Conservation (phyloP, 1,284 basidiomycete species). For the Ceratorhiza oryzae-sativae region DNA sequence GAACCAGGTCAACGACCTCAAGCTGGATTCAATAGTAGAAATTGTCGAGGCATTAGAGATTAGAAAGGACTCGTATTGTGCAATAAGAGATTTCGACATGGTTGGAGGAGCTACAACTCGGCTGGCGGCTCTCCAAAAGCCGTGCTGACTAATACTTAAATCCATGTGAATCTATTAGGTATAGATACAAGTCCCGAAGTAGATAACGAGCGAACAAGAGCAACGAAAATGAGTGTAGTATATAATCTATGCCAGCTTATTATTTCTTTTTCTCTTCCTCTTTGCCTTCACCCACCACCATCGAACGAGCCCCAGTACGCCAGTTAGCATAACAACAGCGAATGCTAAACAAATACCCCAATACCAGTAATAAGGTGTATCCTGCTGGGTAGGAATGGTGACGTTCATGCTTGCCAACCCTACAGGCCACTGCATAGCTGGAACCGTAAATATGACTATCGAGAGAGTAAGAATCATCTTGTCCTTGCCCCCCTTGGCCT, state of each 20-base stretch:
- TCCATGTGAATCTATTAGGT: conserved; percentile 33
- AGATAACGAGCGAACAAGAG: conserved; percentile 3
- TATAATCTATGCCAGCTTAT: conserved; percentile 18
- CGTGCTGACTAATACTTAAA: conserved; percentile 28
- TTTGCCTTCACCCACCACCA: conserved; percentile 67
- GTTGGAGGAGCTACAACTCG: conserved; percentile 19
- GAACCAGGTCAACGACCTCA: conserved; percentile 92
- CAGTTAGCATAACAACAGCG: conserved; percentile 53
- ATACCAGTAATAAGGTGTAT: conserved; percentile 27
- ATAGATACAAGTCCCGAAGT: conserved; percentile 10
- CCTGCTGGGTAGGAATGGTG: conserved; percentile 14
- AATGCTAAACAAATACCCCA: conserved; percentile 49
- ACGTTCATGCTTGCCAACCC: conserved; percentile 58
- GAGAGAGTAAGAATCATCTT: conserved; percentile 73
- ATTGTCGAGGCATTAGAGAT: conserved; percentile 85
- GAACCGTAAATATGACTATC: conserved; percentile 68
- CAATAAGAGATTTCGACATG: conserved; percentile 43
- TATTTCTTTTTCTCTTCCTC: conserved; percentile 45
- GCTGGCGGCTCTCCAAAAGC: conserved; percentile 13
- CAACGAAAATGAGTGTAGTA: conserved; percentile 2
- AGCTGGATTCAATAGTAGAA: conserved; percentile 83
- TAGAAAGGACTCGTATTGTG: conserved; percentile 80
- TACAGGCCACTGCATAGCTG: conserved; percentile 62
- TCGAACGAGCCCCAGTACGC: conserved; percentile 57
- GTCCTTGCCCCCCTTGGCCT: conserved; percentile 69